These are phyloP conservation scores for Xylariaceae sp. DNA, from an alignment of 2,329 filamentous ascomycete species.

Conservation along the genomic window DNA sequence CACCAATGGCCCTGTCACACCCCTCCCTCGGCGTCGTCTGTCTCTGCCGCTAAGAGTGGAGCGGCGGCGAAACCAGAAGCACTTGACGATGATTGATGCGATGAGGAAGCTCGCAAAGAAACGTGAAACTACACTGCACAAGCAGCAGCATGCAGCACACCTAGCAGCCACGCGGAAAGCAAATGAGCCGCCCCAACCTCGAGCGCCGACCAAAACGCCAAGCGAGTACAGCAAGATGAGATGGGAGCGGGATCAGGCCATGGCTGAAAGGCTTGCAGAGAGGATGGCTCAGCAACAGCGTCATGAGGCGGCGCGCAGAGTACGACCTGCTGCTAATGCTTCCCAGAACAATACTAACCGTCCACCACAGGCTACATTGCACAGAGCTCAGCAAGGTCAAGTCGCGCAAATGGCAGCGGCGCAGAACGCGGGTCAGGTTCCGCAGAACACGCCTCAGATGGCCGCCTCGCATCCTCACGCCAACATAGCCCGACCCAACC, in stretches of 20 bases:
- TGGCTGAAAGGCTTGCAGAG: constrained; percentile 54
- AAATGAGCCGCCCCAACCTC: constrained; percentile 52
- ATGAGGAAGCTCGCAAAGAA: constrained; percentile 97
- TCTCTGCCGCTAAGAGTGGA: constrained; percentile 82
- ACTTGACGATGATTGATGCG: constrained; percentile 81
- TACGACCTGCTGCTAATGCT: constrained; percentile 29
- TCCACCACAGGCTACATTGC: constrained; percentile 30
- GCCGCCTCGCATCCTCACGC: constrained; percentile 25
- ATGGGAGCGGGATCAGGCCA: constrained; percentile 71
- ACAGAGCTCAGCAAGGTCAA: constrained; percentile 39
- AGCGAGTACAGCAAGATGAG: constrained; percentile 86
- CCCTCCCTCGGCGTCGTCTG: constrained; percentile 53
- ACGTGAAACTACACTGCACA: constrained; percentile 74
- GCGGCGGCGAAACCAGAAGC: constrained; percentile 74
- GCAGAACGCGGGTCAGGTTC: constrained; percentile 27
- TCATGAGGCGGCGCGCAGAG: constrained; percentile 46
- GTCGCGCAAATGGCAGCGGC: constrained; percentile 37
- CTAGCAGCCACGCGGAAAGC: constrained; percentile 76
- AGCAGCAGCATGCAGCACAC: constrained; percentile 73
- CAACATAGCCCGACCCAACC: constrained; percentile 32
- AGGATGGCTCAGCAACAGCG: constrained; percentile 51
- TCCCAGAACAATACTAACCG: constrained; percentile 18
- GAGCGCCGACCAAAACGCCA: constrained; percentile 61
- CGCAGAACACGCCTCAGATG: constrained; percentile 29
- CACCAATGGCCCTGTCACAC: constrained; percentile 35